Evolutionary conservation across 345 rosid species (phyloP), one percentile per base, ranked within the genome.

Genomic region (Ricinus communis): DNA sequence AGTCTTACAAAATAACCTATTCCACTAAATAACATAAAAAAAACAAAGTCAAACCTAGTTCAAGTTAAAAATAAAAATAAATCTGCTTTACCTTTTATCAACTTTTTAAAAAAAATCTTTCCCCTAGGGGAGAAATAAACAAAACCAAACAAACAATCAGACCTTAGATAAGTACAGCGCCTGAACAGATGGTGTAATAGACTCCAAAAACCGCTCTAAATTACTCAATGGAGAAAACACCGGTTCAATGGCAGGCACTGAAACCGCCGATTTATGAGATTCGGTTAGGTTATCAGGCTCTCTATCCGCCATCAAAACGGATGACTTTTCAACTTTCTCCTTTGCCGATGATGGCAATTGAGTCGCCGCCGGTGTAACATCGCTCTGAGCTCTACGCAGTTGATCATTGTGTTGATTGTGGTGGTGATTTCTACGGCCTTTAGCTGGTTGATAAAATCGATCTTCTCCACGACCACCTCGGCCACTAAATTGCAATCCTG

Each of bases 101-200:
- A n/a, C n/a, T n/a, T n/a, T n/a, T n/a, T n/a, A n/a, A n/a, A n/a
- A n/a, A n/a, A n/a, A n/a, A n/a, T n/a, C n/a, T n/a, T n/a, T n/a
- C n/a, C n/a, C n/a, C n/a, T n/a, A n/a, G n/a, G n/a, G n/a, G n/a
- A n/a, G n/a, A n/a, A n/a, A n/a, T n/a, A n/a, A n/a, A 21, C 12
- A 4, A 22, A 52, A 40, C 7, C 43, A 62, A 50, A 45, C 61
- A 25, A 12, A 74, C 4, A 15, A 73, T 61, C 59, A n/a, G 64
- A 87, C 94, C 95, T 86, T 86, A 3, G 90, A 72, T 3, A 53
- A 69, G 69, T 86, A 79, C 69, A 80, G 91, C 0, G 82, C 83
- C 1, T 82, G 82, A 27, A 86, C 90, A 10, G 75, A 57, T 46
- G 95, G 95, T 24, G 82, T 78, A 56, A 82, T 81, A 8, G 90